Conservation (phyloP, 495 filamentous ascomycete species). For the Xylona heveae region DNA sequence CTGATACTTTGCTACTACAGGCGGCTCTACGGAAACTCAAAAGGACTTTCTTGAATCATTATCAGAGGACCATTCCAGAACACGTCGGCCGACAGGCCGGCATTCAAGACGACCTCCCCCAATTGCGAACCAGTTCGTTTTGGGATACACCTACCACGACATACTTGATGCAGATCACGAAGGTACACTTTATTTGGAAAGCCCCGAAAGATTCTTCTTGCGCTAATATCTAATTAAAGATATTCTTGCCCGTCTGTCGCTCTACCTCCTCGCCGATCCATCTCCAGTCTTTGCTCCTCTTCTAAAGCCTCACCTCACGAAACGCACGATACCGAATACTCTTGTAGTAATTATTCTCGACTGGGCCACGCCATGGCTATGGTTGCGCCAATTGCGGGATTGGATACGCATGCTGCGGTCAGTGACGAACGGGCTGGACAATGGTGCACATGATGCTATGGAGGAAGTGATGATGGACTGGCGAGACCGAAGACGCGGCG, state of each 20-base stretch:
- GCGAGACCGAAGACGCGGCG: conserved; percentile 33
- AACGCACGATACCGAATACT: conserved; percentile 68
- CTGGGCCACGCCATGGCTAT: conserved; percentile 84
- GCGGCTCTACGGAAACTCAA: conserved; percentile 75
- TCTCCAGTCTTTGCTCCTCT: conserved; percentile 67
- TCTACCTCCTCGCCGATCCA: conserved; percentile 72
- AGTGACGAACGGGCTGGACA: conserved; percentile 50
- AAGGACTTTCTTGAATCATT: conserved; percentile 75
- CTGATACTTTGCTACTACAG: conserved; percentile 23
- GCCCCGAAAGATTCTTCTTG: conserved; percentile 4
- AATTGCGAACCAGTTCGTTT: conserved; percentile 77
- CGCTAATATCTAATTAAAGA: no score
- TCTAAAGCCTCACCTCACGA: conserved; percentile 66
- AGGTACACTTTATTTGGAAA: conserved; percentile 24
- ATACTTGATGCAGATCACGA: conserved; percentile 90
- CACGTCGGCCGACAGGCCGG: conserved; percentile 27
- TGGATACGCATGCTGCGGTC: conserved; percentile 69
- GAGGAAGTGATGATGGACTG: conserved; percentile 56
- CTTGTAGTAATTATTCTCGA: conserved; percentile 75
- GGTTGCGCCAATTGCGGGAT: conserved; percentile 68
- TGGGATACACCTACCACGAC: conserved; percentile 92
- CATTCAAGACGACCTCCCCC: conserved; percentile 26
- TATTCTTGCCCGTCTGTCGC: conserved; percentile 69
- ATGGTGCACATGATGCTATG: conserved; percentile 58
- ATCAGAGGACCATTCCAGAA: conserved; percentile 34